A percentile compares a stretch with the other conserved stretches of the same genome.
Evolutionary conservation across 495 filamentous ascomycete species (phyloP).

Genomic region (Penicillium steckii): DNA sequence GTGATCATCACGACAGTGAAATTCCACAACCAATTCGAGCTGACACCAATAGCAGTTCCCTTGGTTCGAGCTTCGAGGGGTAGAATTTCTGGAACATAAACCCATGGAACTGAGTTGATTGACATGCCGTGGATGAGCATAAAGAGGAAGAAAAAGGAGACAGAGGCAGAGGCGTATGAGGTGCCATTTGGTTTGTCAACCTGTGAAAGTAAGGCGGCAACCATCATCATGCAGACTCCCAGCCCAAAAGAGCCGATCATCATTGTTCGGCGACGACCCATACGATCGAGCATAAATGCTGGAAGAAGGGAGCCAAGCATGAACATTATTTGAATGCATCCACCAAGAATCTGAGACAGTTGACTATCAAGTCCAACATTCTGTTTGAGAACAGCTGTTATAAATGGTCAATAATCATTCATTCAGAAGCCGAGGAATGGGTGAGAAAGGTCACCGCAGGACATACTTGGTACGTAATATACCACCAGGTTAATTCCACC

Average conservation of each 20-base stretch:
- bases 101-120: constrained; percentile 49
- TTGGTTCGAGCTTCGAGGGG: constrained; percentile 42
- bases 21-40: constrained; percentile 50
- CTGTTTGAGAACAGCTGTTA: constrained; percentile 40
- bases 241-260: constrained; percentile 53
- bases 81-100: constrained; percentile 46
- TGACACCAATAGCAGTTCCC: constrained; percentile 42
- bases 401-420: constrained; percentile 8
- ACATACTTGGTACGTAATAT: constrained; percentile 25
- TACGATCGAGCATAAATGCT: constrained; percentile 42
- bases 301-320: constrained; percentile 46
- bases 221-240: constrained; percentile 51
- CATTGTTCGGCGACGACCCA: constrained; percentile 59
- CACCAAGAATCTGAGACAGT: constrained; percentile 47
- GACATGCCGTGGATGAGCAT: constrained; percentile 51
- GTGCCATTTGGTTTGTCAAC: constrained; percentile 22
- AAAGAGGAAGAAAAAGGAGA: constrained; percentile 52
- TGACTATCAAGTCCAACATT: constrained; percentile 50
- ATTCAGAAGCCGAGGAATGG: background rate
- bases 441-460: background rate
- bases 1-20: constrained; percentile 62
- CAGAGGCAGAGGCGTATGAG: constrained; percentile 36
- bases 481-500: constrained; percentile 54
- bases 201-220: constrained; percentile 46
- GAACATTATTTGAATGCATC: constrained; percentile 47